A percentile compares a stretch with the other conserved stretches of the same genome.
These are phyloP conservation scores for Mychonastes homosphaera DNA, from an alignment of 139 green algal species.

Conservation along the genomic window DNA sequence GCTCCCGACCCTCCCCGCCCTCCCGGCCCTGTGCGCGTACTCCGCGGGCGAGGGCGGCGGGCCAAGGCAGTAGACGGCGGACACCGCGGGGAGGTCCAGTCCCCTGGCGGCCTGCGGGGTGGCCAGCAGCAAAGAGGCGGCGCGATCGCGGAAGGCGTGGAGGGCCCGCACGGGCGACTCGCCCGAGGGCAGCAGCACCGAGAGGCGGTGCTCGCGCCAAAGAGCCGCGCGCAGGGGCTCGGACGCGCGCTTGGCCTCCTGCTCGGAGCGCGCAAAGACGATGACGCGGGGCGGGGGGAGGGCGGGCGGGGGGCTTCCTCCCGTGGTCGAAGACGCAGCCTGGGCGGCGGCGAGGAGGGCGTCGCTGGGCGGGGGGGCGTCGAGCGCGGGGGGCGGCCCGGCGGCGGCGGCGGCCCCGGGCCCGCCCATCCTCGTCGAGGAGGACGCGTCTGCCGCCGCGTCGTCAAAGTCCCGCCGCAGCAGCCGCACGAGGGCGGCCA, in stretches of 20 bases:
- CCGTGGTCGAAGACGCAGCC: slow-evolving; percentile 5
- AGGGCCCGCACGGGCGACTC: slow-evolving; percentile 64
- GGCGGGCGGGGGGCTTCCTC: background rate
- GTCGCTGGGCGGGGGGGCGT: background rate
- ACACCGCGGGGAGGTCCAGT: slow-evolving; percentile 76
- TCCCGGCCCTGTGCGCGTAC: slow-evolving; percentile 74
- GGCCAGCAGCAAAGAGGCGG: slow-evolving; percentile 43
- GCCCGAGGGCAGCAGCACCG: slow-evolving; percentile 57
- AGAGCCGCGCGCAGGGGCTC: slow-evolving; percentile 55
- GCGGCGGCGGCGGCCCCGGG: slow-evolving; percentile 8
- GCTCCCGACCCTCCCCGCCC: slow-evolving; percentile 58
- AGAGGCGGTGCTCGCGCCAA: slow-evolving; percentile 67
- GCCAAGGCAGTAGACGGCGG: slow-evolving; percentile 70
- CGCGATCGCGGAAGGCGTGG: slow-evolving; percentile 57
- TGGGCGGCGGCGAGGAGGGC: background rate
- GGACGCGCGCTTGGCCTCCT: slow-evolving; percentile 33
- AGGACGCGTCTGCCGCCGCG: slow-evolving; percentile 1
- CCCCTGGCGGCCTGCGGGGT: slow-evolving; percentile 56
- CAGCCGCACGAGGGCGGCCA: slow-evolving; percentile 44
- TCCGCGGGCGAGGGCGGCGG: slow-evolving; percentile 32
- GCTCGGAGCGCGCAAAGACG: slow-evolving; percentile 42
- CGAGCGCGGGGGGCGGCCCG: background rate
- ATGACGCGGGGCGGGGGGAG: slow-evolving; percentile 10
- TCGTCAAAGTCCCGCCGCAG: slow-evolving; percentile 43
- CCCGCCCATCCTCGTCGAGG: background rate